Conservation (phyloP, 306 rosid genomes). For the Mimosa bimucronata region DNA sequence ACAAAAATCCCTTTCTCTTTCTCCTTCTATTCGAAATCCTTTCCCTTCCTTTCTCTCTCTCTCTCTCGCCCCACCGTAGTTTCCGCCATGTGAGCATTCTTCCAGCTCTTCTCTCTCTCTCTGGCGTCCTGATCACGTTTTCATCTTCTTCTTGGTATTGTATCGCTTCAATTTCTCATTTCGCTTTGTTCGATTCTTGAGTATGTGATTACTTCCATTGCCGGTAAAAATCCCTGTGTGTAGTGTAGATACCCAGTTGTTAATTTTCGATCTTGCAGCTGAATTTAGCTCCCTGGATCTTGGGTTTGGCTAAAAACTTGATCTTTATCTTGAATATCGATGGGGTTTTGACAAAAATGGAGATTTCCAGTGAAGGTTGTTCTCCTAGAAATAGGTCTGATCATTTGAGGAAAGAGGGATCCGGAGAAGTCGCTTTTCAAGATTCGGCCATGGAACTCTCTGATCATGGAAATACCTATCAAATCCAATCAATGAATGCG, state of each 20-base stretch:
- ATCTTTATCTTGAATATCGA: conserved; percentile 18
- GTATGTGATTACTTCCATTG: conserved; percentile 11
- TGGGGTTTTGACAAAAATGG: conserved; percentile 44
- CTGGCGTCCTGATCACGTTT: conserved; percentile 18
- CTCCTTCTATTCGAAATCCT: neutral
- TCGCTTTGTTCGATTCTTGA: conserved; percentile 27
- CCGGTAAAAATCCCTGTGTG: conserved; percentile 1
- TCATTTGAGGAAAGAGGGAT: conserved; percentile 58
- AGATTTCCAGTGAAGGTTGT: conserved; percentile 48
- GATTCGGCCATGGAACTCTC: conserved; percentile 48
- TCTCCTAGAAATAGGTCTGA: conserved; percentile 66
- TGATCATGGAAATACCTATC: conserved; percentile 36
- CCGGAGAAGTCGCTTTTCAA: conserved; percentile 48
- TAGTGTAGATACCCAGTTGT: conserved; percentile 4
- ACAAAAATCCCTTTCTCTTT: conserved; percentile 30
- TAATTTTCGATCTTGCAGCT: conserved; percentile 31
- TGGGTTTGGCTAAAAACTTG: conserved; percentile 17
- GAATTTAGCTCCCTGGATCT: conserved; percentile 45
- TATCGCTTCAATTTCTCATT: conserved; percentile 40
- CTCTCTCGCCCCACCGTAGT: conserved; percentile 7
- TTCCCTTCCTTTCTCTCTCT: too few relatives aligned
- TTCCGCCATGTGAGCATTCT: conserved; percentile 35
- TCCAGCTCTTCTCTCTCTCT: too few relatives aligned
- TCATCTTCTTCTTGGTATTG: conserved; percentile 33
- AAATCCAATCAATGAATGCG: conserved; percentile 78